These are phyloP conservation scores for Phytophthora pinifolia DNA, from an alignment of 352 stramenopile species.

Conservation along the genomic window DNA sequence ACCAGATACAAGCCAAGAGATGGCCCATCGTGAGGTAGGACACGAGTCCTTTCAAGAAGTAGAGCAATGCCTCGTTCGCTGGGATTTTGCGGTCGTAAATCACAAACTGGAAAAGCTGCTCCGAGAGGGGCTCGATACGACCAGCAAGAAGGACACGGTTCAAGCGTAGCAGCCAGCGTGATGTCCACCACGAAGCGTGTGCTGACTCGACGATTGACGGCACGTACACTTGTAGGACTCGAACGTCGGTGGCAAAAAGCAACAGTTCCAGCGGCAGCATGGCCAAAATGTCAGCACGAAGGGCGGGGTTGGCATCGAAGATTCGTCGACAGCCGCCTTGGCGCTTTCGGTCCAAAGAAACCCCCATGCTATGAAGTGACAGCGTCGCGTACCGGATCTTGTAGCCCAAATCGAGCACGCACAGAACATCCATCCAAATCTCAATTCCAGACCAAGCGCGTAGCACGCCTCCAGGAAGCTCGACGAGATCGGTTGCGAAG, in stretches of 20 bases:
- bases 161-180: constrained; percentile 48
- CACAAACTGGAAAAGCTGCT: constrained; percentile 57
- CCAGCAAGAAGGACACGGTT: constrained; percentile 51
- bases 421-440: constrained; percentile 55
- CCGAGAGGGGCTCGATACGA: constrained; percentile 41
- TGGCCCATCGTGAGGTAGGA: constrained; percentile 65
- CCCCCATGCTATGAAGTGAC: constrained; percentile 18
- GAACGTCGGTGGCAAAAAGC: constrained; percentile 21
- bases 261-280: constrained; percentile 56
- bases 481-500: constrained; percentile 49
- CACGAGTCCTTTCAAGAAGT: constrained; percentile 46
- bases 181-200: constrained; percentile 33
- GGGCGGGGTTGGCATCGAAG: constrained; percentile 31
- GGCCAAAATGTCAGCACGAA: constrained; percentile 45
- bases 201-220: constrained; percentile 1
- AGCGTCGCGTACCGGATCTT: constrained; percentile 41
- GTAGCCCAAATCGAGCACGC: constrained; percentile 43
- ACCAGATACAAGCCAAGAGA: constrained; percentile 69
- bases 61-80: constrained; percentile 40
- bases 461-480: constrained; percentile 22
- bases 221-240: constrained; percentile 5
- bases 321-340: constrained; percentile 13
- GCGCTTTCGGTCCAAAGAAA: constrained; percentile 3
- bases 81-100: constrained; percentile 60
- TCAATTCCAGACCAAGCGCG: constrained; percentile 47